Evolutionary conservation across 306 rosid species (phyloP).

Genomic region (Acacia acuminata): DNA sequence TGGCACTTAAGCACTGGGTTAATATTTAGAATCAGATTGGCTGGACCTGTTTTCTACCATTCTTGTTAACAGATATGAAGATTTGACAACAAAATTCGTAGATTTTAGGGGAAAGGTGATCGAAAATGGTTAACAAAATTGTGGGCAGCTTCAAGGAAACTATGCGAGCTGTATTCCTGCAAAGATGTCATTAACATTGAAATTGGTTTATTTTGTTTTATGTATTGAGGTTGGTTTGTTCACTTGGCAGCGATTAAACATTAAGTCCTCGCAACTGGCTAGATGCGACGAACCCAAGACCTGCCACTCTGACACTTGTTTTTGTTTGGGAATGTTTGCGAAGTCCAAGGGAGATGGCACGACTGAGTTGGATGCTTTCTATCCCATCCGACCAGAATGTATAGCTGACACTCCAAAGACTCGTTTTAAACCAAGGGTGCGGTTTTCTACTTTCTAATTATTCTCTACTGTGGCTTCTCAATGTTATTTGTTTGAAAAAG

Average conservation of each 20-base stretch:
- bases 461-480: not conserved
- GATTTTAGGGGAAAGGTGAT: not conserved
- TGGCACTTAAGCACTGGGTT: conserved; percentile 1
- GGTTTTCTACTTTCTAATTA: conserved; percentile 25
- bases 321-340: not conserved
- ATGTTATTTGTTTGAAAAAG: not conserved
- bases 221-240: conserved; percentile 25
- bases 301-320: not conserved
- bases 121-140: too few relatives aligned
- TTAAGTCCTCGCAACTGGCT: conserved; percentile 16
- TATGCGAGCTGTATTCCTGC: not conserved
- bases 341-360: conserved; percentile 36
- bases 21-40: conserved; percentile 21
- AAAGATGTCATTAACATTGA: conserved; percentile 3
- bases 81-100: not conserved
- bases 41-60: not conserved
- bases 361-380: conserved; percentile 49
- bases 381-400: conserved; percentile 51
- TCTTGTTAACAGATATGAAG: not conserved
- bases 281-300: not conserved
- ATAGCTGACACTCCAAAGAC: conserved; percentile 53
- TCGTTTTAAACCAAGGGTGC: conserved; percentile 84
- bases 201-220: conserved; percentile 15
- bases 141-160: conserved; percentile 25
- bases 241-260: conserved; percentile 31